Evolutionary conservation across 345 rosid species (phyloP), one percentile per base, ranked within the genome.

Genomic region (Boechera divaricarpa): DNA sequence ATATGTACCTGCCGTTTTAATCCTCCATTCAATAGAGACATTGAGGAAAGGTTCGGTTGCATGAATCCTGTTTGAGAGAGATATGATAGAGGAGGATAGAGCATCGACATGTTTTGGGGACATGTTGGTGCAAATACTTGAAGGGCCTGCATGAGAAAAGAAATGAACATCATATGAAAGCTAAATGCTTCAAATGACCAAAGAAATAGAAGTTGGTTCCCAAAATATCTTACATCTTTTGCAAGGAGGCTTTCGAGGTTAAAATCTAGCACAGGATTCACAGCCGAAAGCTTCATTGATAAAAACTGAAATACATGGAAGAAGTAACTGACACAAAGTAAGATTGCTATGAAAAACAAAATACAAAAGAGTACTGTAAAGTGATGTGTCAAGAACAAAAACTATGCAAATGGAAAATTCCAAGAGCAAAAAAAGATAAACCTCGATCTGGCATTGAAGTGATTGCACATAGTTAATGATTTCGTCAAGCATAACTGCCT

Each of bases 401-500:
- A 26, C 60, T 24, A 52, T 21, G 63, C n/a, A 11, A 28, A n/a
- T 36, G 1, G 48, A 8, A 51, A 49, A 3, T 18, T 16, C 5
- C 45, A 35, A 52, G 33, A 44, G 45, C 16, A 35, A 58, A 18
- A 42, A n/a, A 12, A 32, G 69, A 5, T 10, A 63, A 52, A 91
- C 98, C 98, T 93, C 97, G 76, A 93, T 94, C 69, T 93, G 98
- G 65, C 96, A 84, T 74, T 91, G 97, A 29, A 93, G 88, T 65
- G 98, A 93, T 63, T 93, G 98, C 21, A 91, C 98, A 60, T 89
- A 93, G 84, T 93, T 93, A 75, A 93, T 93, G 69, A 91, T 93
- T 85, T 93, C 98, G 77, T 93, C 98, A 4, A 93, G 87, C 97
- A 93, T 93, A 65, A 91, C 96, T 33, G 97, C 98, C 85, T 93